Evolutionary conservation across 768 basidiomycete species (phyloP).

Genomic region (Amanita rubescens): DNA sequence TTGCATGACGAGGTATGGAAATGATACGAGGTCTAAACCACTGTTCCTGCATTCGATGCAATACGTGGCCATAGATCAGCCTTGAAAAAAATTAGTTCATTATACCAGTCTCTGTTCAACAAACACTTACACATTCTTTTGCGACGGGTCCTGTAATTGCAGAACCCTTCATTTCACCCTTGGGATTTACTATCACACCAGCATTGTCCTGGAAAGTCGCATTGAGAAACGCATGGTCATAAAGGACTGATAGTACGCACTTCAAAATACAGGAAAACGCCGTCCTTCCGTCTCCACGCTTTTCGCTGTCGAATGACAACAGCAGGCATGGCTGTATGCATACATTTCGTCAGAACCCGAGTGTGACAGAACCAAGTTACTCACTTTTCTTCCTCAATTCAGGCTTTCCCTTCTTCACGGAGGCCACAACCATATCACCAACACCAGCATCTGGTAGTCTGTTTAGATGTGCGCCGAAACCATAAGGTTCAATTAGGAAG

Average conservation of each 20-base stretch:
- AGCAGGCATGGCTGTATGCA: conserved; percentile 79
- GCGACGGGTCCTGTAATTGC: conserved; percentile 95
- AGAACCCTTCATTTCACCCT: conserved; percentile 99
- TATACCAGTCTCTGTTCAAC: background rate
- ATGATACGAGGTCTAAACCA: conserved; percentile 55
- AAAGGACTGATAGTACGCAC: conserved; percentile 27
- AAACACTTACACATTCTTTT: conserved; percentile 89
- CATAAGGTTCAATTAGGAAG: conserved; percentile 91
- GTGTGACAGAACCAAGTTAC: conserved; percentile 23
- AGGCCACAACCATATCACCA: conserved; percentile 92
- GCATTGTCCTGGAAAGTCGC: conserved; percentile 66
- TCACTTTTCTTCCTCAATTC: conserved; percentile 98
- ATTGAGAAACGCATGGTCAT: background rate
- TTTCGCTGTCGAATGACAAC: conserved; percentile 98
- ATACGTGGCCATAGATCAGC: conserved; percentile 99
- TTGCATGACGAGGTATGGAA: background rate
- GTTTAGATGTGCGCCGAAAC: conserved; percentile 95
- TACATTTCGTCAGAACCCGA: conserved; percentile 11
- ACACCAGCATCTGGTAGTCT: conserved; percentile 94
- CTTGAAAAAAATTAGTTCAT: conserved; percentile 28
- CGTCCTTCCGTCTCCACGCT: conserved; percentile 96
- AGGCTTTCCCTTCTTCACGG: conserved; percentile 99
- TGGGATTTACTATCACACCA: conserved; percentile 95
- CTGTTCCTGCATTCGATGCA: conserved; percentile 97
- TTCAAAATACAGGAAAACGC: conserved; percentile 99